Base-by-base conservation (phyloP, 139 green algal genomes). In the Tetradesmus lagerheimii region DNA sequence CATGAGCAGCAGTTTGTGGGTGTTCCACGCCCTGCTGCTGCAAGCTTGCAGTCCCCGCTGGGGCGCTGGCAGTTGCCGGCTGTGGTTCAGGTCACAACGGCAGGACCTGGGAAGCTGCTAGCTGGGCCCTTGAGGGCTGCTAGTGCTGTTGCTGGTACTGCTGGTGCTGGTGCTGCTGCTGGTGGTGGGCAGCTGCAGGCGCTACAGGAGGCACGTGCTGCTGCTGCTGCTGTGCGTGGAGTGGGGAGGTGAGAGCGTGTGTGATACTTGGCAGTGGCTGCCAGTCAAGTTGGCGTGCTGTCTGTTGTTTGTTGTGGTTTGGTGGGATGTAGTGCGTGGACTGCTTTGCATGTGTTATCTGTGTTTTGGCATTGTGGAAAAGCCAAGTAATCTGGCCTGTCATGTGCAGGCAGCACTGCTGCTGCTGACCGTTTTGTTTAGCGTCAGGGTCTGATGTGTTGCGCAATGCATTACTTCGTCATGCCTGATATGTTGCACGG, bases 171-270 rank as follows among this genome's bases (percentile, higher is more conserved):
- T 31, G 50, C 6, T 39, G 35, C 35, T 62, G 83, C 29, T n/a
- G 57, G 15, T 67, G 64, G 2, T 34, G n/a, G 4, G 35, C 38
- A 31, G 62, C 27, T 88, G 83, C 38, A 43, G 64, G 12, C 25
- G 20, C 9, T 88, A 64, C 83, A 80, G 83, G 35, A 80, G 83
- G 34, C 53, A 38, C 62, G 83, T 0, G 83, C 64, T 38, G 83
- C 62, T 57, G 83, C 64, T 31, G 62, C 38, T 31, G 83, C 83
- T 25, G 64, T 34, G 29, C 25, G 41, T 12, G 83, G 83, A 41
- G 71, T 11, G 1, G n/a, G 31, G 11, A 79, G 67, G 67, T 79
- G 67, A 38, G 31, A 23, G 25, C 20, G 8, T 62, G 47, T 16
- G 4, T 62, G 20, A 35, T 20, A 8, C 66, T 76, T n/a, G n/a